These are phyloP conservation scores for Penicillium taxi DNA, from an alignment of 495 filamentous ascomycete genomes.

Conservation along the genomic window DNA sequence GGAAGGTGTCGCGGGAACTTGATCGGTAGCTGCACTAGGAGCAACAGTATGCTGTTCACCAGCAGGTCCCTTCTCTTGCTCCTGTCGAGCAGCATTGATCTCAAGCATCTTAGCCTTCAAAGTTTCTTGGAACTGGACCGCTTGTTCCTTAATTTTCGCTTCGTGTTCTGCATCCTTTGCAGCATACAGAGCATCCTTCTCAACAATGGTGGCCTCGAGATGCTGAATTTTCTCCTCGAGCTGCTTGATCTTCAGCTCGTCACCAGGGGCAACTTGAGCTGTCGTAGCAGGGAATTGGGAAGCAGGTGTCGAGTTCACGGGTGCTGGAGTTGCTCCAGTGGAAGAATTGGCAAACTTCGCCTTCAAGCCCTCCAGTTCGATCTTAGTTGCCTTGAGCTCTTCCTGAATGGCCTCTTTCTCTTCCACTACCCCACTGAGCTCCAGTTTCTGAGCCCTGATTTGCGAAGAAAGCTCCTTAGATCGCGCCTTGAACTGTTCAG, in stretches of 20 bases:
- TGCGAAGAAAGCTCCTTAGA: constrained; percentile 43
- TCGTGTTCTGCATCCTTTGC: constrained; percentile 39
- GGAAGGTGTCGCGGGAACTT: constrained; percentile 31
- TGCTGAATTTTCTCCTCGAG: constrained; percentile 41
- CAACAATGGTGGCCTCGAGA: constrained; percentile 42
- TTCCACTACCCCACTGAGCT: constrained; percentile 35
- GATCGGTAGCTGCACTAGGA: constrained; percentile 13
- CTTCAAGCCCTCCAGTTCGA: constrained; percentile 34
- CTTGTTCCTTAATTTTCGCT: constrained; percentile 55
- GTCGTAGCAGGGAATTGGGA: constrained; percentile 29
- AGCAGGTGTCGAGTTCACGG: constrained; percentile 33
- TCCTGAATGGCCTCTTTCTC: constrained; percentile 46
- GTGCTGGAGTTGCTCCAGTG: constrained; percentile 2
- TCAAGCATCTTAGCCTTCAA: constrained; percentile 65
- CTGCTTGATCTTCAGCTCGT: constrained; percentile 29
- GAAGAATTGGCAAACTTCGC: constrained; percentile 20
- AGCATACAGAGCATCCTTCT: constrained; percentile 34
- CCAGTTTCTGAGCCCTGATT: constrained; percentile 43
- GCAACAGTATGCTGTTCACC: constrained; percentile 43
- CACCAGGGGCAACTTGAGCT: constrained; percentile 16
- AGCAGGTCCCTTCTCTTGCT: constrained; percentile 55
- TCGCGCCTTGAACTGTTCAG: constrained; percentile 53
- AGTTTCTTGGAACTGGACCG: constrained; percentile 63
- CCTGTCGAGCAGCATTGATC: constrained; percentile 44
- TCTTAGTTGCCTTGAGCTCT: constrained; percentile 40